These are phyloP conservation scores for Sporothrix brasiliensis DNA, from an alignment of 2,329 filamentous ascomycete genomes.

Conservation along the genomic window DNA sequence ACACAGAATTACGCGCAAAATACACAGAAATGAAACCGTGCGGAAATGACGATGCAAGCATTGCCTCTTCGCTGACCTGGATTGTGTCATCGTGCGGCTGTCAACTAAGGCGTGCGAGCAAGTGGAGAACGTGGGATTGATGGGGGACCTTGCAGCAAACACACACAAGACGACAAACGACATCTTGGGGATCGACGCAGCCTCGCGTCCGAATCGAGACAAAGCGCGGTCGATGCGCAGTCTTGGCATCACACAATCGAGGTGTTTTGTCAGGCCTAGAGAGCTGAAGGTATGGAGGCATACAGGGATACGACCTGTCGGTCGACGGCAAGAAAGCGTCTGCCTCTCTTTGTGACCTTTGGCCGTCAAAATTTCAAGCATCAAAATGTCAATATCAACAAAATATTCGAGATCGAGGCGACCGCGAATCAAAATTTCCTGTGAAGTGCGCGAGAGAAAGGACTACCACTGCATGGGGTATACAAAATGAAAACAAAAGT, in stretches of 20 bases:
- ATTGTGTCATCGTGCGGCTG: constrained; percentile 22
- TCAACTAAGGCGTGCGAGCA: neutral
- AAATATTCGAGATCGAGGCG: constrained; percentile 8
- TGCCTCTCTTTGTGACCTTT: neutral
- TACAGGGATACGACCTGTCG: neutral
- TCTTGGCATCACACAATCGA: constrained; percentile 23
- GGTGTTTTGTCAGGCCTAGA: constrained; percentile 6
- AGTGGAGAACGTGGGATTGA: constrained; percentile 16
- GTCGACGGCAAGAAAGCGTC: neutral
- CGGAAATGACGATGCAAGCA: constrained; percentile 5
- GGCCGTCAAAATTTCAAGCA: neutral
- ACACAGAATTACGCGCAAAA: neutral
- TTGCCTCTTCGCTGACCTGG: constrained; percentile 15
- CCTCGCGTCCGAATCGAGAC: constrained; percentile 21
- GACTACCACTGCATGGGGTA: too few relatives aligned
- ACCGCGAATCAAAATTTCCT: neutral
- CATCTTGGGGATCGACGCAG: constrained; percentile 16
- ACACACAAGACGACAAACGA: neutral
- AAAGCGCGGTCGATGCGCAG: constrained; percentile 19
- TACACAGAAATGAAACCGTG: neutral
- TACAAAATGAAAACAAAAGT: neutral
- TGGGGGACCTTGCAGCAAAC: constrained; percentile 11
- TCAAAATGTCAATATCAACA: neutral
- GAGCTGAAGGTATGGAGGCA: neutral
- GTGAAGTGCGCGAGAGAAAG: neutral